Conservation (phyloP, 768 basidiomycete species). For the Trametes maxima region DNA sequence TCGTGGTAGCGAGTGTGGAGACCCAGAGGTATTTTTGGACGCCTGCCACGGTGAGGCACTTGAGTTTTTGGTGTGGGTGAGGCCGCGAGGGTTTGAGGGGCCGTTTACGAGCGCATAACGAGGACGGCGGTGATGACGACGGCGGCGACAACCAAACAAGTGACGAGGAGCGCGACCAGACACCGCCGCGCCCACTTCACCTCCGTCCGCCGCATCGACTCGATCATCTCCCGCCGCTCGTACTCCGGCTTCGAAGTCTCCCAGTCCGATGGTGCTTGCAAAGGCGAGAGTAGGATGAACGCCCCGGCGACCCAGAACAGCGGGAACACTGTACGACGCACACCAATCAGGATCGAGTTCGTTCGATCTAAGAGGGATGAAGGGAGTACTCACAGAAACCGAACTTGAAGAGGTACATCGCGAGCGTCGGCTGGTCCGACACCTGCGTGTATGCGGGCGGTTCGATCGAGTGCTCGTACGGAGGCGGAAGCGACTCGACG, state of each 20-base stretch:
- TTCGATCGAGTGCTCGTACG: constrained; percentile 34
- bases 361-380: not conserved
- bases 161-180: constrained; percentile 30
- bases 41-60: too few species aligned
- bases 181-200: constrained; percentile 46
- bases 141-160: constrained; percentile 25
- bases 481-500: constrained; percentile 31
- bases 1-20: not conserved
- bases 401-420: constrained; percentile 50
- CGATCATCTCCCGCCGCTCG: constrained; percentile 38
- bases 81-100: not conserved
- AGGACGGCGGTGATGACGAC: constrained; percentile 22
- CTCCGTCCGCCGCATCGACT: constrained; percentile 39
- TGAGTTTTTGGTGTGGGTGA: too few species aligned
- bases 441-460: constrained; percentile 39
- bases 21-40: too few species aligned
- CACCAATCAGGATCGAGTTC: not conserved
- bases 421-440: constrained; percentile 46
- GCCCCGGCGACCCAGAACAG: constrained; percentile 50
- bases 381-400: constrained; percentile 46
- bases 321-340: constrained; percentile 43
- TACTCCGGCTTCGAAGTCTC: constrained; percentile 39
- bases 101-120: constrained; percentile 10
- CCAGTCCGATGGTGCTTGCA: constrained; percentile 40
- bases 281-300: constrained; percentile 43